A percentile compares a stretch with the other conserved stretches of the same genome.
phyloP scores from a whole-genome alignment of 1,284 basidiomycete species.

The Rhodotorula sp. region DNA sequence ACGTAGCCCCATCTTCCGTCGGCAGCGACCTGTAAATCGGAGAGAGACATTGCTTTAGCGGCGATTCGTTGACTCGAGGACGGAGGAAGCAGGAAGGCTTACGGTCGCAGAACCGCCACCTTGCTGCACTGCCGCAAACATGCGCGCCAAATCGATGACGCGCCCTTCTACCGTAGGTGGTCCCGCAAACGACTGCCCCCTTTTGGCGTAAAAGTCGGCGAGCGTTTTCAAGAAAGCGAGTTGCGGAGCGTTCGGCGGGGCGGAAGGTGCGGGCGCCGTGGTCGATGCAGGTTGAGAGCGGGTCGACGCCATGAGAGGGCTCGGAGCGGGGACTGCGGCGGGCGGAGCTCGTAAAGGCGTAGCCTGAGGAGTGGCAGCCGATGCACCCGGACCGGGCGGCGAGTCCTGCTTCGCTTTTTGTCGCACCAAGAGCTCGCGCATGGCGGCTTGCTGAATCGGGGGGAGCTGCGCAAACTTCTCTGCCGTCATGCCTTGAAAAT shows the following conservation, averaged over 20 bases:
- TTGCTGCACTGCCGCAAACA: conserved; percentile 21
- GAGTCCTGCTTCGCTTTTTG: conserved; percentile 17
- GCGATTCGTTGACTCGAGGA: not conserved
- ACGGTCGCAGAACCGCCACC: conserved; percentile 1
- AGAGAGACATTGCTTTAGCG: too few species aligned
- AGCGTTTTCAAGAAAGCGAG: conserved; percentile 19
- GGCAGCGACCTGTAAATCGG: conserved; percentile 2
- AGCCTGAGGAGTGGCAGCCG: not conserved
- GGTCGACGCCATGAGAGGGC: not conserved
- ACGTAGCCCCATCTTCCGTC: conserved; percentile 9
- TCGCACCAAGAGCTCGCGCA: conserved; percentile 23
- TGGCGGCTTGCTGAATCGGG: conserved; percentile 23
- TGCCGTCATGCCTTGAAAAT: conserved; percentile 19
- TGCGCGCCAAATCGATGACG: conserved; percentile 18
- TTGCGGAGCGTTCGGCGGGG: not conserved
- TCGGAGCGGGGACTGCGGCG: not conserved
- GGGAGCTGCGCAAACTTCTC: conserved; percentile 20
- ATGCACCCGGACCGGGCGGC: conserved; percentile 22
- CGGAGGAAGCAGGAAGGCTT: not conserved
- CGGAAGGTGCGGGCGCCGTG: not conserved
- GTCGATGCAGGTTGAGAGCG: not conserved
- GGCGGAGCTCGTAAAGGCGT: not conserved
- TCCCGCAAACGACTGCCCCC: conserved; percentile 6
- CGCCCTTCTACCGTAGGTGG: conserved; percentile 29
- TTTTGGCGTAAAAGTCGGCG: conserved; percentile 28